These are phyloP conservation scores for Psilocybe subaeruginosa DNA, from an alignment of 768 basidiomycete species.

Conservation along the genomic window DNA sequence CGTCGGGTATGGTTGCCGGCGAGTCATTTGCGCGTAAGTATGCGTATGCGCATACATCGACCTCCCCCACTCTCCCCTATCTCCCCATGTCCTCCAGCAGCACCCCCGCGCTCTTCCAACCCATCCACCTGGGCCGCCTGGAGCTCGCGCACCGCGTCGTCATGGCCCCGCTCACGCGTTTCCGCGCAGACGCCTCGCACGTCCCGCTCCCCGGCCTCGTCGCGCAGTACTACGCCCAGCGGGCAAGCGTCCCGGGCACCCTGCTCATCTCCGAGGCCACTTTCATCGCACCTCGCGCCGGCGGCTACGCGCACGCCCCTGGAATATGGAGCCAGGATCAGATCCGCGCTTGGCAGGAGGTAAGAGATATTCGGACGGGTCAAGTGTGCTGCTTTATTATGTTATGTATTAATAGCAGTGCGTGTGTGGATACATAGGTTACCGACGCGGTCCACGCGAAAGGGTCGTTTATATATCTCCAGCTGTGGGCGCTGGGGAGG, in stretches of 20 bases:
- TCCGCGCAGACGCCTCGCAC: conserved; percentile 39
- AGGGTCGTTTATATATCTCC: conserved; percentile 51
- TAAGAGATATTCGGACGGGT: conserved; percentile 7
- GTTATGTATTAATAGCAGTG: neutral
- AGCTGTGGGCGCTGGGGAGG: conserved; percentile 62
- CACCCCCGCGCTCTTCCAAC: conserved; percentile 43
- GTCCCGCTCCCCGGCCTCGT: conserved; percentile 36
- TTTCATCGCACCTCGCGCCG: conserved; percentile 50
- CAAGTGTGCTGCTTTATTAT: conserved; percentile 10
- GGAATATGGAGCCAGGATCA: conserved; percentile 72
- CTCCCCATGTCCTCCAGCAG: conserved; percentile 1
- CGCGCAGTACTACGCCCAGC: conserved; percentile 52
- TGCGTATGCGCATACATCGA: neutral
- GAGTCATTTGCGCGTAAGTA: neutral
- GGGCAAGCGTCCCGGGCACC: conserved; percentile 49
- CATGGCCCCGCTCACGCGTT: conserved; percentile 56
- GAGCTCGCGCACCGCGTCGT: conserved; percentile 52
- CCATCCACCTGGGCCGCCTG: conserved; percentile 45
- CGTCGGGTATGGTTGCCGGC: neutral
- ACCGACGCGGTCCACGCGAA: conserved; percentile 42
- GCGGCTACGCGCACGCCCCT: conserved; percentile 53
- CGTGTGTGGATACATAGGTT: conserved; percentile 35
- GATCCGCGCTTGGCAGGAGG: conserved; percentile 57
- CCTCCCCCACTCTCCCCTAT: neutral
- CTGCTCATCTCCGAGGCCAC: conserved; percentile 63